Evolutionary conservation across 192 early-diverging fungal genomes (phyloP), one percentile per base, ranked within the genome.

Genomic region (Coemansia brasiliensis): DNA sequence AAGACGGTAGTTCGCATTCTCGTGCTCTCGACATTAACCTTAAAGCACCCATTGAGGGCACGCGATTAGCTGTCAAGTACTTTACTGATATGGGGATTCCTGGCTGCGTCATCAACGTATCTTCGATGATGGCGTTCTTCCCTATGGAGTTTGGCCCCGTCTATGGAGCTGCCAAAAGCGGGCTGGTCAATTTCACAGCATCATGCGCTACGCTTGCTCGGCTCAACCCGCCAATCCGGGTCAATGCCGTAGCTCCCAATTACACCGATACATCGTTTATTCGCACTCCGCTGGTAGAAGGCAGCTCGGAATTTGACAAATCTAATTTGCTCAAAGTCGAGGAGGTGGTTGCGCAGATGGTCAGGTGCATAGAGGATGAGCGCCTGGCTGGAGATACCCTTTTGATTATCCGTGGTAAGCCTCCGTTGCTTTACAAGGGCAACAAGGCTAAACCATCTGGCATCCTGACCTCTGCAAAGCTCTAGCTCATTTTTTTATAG

Each of bases 111-210:
- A 69, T 94, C 44, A 94, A 90, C 57, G 88, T 86, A 3, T 85
- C 91, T 1, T 90, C 87, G 8, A 79, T 89, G 51, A 88, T 89
- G 37, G 91, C 88, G 1, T 73, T 88, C 18, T 75, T 75, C 50
- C 82, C 83, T 1, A 46, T 71, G 17, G 60, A 77, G 16, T 67
- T 67, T 22, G 82, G 84, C 35, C 88, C 88, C 2, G 83, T 88
- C 5, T 93, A 93, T 66, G 83, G 83, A 4, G 88, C 88, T 0
- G 85, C 87, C 21, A 93, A 93, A 76, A 85, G 79, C 44, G 91
- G 85, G 15, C 83, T 92, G 13, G 83, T 83, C 15, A 82, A 83
- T 22, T 86, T 90, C 42, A 84, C 85, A 0, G 67, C 75, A 1
- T 44, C 60, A 1, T 82, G 80, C 15, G 65, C 75, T 1, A 81